Evolutionary conservation across 2,329 filamentous ascomycete genomes (phyloP), one percentile per base, ranked within the genome.

Genomic region (Cryoendolithus antarcticus): DNA sequence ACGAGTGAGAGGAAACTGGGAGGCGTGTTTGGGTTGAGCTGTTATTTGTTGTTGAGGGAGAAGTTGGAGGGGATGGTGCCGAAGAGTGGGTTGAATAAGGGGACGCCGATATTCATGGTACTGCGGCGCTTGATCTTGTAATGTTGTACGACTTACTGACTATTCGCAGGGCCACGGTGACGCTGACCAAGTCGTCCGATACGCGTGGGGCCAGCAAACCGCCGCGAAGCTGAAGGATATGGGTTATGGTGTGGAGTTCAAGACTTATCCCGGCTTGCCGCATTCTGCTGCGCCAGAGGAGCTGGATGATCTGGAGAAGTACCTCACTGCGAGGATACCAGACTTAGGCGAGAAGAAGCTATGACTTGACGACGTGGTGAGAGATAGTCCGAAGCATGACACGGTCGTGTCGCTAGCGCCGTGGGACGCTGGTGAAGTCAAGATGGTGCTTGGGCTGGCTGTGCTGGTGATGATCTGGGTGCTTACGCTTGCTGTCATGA

Each of bases 1-100:
- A 93, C 86, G 4, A 74, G 68, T 49, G 69, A 72, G 34, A 69
- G 74, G 50, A 86, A 85, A 62, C 68, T 96, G n/a, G 89, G 77
- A n/a, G 89, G 88, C 46, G 82, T 96, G 47, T 80, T 94, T 46
- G 86, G 80, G 5, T 64, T 96, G 45, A 91, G 83, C 9, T 81
- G 77, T 52, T 96, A 93, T 62, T 63, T 95, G 49, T 70, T 86
- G 13, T 67, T 95, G 34, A 70, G 75, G 46, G 65, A 72, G 45
- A 81, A 79, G 55, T 60, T 85, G 48, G 68, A 72, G 55, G 69
- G 70, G 6, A 65, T 74, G 46, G 59, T 74, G n/a, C 67, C 72
- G 2, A 65, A 67, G 48, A 66, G 71, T 32, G 59, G 51, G 4
- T 57, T 62, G 6, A 61, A 61, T 39, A 53, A 58, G 61, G 69